Base-by-base conservation (phyloP, 1,284 basidiomycete species). In the Moesziomyces parantarcticus region DNA sequence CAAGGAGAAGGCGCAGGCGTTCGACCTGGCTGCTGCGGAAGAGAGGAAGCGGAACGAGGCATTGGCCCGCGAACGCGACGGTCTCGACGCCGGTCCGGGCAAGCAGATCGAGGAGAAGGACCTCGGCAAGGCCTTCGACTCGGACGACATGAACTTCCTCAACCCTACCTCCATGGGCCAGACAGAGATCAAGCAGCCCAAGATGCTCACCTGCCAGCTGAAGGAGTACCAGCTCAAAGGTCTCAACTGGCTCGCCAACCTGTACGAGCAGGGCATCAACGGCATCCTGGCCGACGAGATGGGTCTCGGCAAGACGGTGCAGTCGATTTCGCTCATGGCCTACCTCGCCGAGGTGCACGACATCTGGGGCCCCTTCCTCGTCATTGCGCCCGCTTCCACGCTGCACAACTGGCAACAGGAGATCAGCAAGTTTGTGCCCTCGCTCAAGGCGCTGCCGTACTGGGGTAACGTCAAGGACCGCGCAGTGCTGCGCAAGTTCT, bases 341-440 rank as follows among this genome's bases (percentile, higher is more conserved):
- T 97, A 99, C 85, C 90, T 99, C 21, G 96, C 97, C 10, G 97
- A 99, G 85, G 90, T 91, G 1, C 97, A 99, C 84, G 92, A 98
- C 82, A 97, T 99, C 66, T 99, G 97, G 97, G 97, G 97, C 0
- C 97, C 97, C 18, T 99, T 99, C 88, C 88, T 99, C n/a, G 95
- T 99, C 60, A 97, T 99, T 50, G 94, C 97, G 1, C 97, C 97
- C 1, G 92, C 95, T 1, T 98, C 96, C 6, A 99, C 97, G 0
- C 87, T 99, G 71, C 97, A 99, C 85, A 99, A 99, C 83, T 99
- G 97, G 97, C 96, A 99, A 84, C 97, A 99, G 83, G 97, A 99
- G 85, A 89, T 99, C 62, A 92, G 93, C 26, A 91, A 93, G 29
- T 99, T 99, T 84, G 94, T 97, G 5, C 97, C 97, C 23, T 88